Conservation (phyloP, 1,139 yeast genomes). For the Candida buenavistaensis region DNA sequence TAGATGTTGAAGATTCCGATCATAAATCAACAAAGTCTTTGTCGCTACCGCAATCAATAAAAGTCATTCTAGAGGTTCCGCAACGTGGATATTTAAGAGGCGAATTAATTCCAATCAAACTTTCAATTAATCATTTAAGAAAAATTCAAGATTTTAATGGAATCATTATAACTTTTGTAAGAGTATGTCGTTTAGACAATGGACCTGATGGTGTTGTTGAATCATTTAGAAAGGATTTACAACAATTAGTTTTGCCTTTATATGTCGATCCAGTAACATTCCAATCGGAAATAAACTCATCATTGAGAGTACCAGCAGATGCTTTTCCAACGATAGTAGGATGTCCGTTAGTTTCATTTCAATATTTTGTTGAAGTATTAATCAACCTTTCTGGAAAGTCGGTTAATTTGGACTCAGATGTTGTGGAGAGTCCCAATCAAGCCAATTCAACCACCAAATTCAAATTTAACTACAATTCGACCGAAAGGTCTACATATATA, state of each 20-base stretch:
- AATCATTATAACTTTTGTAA: slow-evolving; percentile 72
- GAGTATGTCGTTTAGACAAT: slow-evolving; percentile 75
- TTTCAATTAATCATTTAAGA: slow-evolving; percentile 67
- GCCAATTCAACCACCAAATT: slow-evolving; percentile 17
- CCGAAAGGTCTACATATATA: slow-evolving; percentile 50
- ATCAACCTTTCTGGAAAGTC: slow-evolving; percentile 60
- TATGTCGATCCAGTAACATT: slow-evolving; percentile 70
- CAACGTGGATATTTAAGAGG: slow-evolving; percentile 76
- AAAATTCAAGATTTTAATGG: slow-evolving; percentile 74
- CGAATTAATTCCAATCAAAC: slow-evolving; percentile 70
- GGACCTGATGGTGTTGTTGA: slow-evolving; percentile 67
- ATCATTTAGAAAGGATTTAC: slow-evolving; percentile 80
- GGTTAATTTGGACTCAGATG: slow-evolving; percentile 34
- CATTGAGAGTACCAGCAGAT: slow-evolving; percentile 76
- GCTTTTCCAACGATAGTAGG: slow-evolving; percentile 83
- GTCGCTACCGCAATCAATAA: slow-evolving; percentile 31
- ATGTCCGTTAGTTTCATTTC: slow-evolving; percentile 74
- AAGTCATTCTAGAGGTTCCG: slow-evolving; percentile 59
- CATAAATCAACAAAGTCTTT: slow-evolving; percentile 8
- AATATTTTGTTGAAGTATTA: slow-evolving; percentile 80
- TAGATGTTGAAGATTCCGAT: slow-evolving; percentile 5
- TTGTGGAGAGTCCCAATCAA: slow-evolving; percentile 10
- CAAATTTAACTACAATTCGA: slow-evolving; percentile 33
- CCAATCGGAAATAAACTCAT: slow-evolving; percentile 58
- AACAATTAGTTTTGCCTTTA: slow-evolving; percentile 77